phyloP scores from a whole-genome alignment of 139 green algal genomes.

The Tetraselmis striata region DNA sequence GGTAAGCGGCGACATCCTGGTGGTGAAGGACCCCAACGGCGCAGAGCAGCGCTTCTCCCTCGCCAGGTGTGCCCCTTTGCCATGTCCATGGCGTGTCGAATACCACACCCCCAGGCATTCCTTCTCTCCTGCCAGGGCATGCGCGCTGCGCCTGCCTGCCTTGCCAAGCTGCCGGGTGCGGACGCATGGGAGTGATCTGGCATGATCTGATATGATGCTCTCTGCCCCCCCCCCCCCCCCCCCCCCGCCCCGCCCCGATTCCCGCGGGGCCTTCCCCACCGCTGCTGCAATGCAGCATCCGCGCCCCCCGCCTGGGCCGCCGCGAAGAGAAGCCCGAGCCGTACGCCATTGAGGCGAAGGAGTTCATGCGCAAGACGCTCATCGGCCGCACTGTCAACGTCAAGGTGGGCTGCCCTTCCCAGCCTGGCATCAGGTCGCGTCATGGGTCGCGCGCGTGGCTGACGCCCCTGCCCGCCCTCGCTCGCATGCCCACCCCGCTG shows the following conservation, averaged over 20 bases:
- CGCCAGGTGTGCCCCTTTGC: conserved; percentile 10
- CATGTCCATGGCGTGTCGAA: too few species aligned
- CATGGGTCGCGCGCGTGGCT: too few species aligned
- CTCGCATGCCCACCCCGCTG: too few species aligned
- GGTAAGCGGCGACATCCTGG: conserved; percentile 83
- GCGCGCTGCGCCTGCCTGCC: too few species aligned
- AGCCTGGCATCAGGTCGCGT: too few species aligned
- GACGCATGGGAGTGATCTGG: too few species aligned
- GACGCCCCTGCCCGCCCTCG: too few species aligned
- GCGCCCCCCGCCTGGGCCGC: conserved; percentile 65
- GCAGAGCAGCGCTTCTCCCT: conserved; percentile 57
- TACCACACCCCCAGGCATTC: too few species aligned
- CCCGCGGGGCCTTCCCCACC: not conserved
- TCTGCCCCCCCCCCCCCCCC: too few species aligned
- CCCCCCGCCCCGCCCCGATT: not conserved
- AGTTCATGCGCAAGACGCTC: conserved; percentile 71
- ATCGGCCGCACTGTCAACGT: conserved; percentile 35
- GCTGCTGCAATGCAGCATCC: conserved; percentile 44
- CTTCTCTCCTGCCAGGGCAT: too few species aligned
- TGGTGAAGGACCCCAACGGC: conserved; percentile 66
- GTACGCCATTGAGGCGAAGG: conserved; percentile 78
- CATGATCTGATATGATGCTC: too few species aligned
- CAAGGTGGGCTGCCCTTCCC: conserved; percentile 6
- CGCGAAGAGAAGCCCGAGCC: conserved; percentile 63
- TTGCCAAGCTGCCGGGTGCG: too few species aligned